These are phyloP conservation scores for Rhodotorula sp. DNA, from an alignment of 1,284 basidiomycete species.

Conservation along the genomic window DNA sequence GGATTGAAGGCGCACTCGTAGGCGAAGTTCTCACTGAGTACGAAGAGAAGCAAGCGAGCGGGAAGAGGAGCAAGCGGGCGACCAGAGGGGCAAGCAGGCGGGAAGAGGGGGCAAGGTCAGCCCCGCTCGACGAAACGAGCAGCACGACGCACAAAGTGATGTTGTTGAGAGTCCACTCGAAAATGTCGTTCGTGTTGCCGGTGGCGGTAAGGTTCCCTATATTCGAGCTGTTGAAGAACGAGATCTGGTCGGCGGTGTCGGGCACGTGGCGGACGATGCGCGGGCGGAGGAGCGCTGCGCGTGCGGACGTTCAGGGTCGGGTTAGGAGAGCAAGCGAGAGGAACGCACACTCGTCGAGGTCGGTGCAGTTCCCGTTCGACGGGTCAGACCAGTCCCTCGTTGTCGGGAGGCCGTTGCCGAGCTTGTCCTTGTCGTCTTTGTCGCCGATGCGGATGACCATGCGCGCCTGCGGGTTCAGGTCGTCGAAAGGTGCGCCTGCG, in stretches of 20 bases:
- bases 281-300: slow-evolving; percentile 41
- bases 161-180: slow-evolving; percentile 45
- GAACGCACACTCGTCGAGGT: slow-evolving; percentile 41
- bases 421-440: neutral
- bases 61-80: too few species aligned
- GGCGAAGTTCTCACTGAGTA: slow-evolving; percentile 8
- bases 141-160: slow-evolving; percentile 43
- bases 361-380: slow-evolving; percentile 23
- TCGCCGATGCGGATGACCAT: slow-evolving; percentile 44
- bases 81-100: too few species aligned
- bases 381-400: slow-evolving; percentile 41
- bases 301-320: neutral
- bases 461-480: slow-evolving; percentile 25
- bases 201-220: neutral
- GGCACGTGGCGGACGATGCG: slow-evolving; percentile 43
- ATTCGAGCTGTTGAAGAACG: slow-evolving; percentile 42
- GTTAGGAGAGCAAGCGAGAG: too few species aligned
- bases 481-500: slow-evolving; percentile 9
- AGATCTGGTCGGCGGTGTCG: slow-evolving; percentile 22
- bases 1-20: neutral
- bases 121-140: too few species aligned
- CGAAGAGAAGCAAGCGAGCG: too few species aligned
- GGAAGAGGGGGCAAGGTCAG: neutral
- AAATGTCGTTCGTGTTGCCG: slow-evolving; percentile 21
- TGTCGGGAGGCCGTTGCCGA: slow-evolving; percentile 28